Evolutionary conservation across 352 stramenopile species (phyloP).

Genomic region (Pythium plurisporium): DNA sequence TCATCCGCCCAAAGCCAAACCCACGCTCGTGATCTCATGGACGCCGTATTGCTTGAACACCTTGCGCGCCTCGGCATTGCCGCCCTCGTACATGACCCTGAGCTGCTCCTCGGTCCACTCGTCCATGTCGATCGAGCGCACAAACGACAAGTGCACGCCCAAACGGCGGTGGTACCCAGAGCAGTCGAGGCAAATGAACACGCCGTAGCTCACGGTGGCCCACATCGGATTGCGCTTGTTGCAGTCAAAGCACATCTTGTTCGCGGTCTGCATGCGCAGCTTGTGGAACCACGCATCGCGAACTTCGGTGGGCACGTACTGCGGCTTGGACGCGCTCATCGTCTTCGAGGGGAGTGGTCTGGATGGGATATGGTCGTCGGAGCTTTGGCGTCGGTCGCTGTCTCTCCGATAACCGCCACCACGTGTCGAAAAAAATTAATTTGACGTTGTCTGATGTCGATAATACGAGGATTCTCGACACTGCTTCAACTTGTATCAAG

Average conservation of each 20-base stretch:
- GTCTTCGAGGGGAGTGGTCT: not conserved
- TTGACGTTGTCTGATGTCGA: slow-evolving; percentile 14
- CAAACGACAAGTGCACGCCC: slow-evolving; percentile 93
- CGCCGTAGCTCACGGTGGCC: slow-evolving; percentile 93
- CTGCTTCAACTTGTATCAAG: not conserved
- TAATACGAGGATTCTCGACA: not conserved
- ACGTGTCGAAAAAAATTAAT: slow-evolving; percentile 4
- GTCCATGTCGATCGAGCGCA: slow-evolving; percentile 95
- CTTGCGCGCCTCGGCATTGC: slow-evolving; percentile 90
- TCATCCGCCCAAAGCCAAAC: no score
- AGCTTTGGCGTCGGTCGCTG: no score
- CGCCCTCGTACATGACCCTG: slow-evolving; percentile 89
- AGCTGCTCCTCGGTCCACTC: slow-evolving; percentile 95
- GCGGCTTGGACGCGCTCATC: slow-evolving; percentile 38
- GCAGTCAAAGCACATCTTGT: slow-evolving; percentile 96
- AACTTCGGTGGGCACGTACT: slow-evolving; percentile 68
- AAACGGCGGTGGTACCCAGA: slow-evolving; percentile 91
- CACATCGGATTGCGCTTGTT: slow-evolving; percentile 94
- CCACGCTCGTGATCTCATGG: slow-evolving; percentile 82
- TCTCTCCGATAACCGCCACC: not conserved
- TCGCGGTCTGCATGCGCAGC: slow-evolving; percentile 64
- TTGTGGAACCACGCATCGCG: slow-evolving; percentile 87
- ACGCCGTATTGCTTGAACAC: slow-evolving; percentile 93
- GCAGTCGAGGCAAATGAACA: slow-evolving; percentile 96
- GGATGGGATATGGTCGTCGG: no score